These are phyloP conservation scores for Pythium utonaiense DNA, from an alignment of 352 stramenopile genomes.

Conservation along the genomic window DNA sequence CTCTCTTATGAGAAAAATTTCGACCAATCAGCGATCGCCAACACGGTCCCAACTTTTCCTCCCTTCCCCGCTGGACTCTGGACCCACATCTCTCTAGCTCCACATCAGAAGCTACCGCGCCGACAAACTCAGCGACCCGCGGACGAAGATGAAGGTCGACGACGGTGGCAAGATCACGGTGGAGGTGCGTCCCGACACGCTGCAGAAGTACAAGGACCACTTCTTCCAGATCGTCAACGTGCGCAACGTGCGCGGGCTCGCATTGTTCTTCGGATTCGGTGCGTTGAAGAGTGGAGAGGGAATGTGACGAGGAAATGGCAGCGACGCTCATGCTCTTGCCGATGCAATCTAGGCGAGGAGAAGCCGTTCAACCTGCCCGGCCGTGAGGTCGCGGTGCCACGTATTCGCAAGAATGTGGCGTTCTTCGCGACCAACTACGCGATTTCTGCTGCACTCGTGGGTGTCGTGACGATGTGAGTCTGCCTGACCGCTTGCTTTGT, in stretches of 20 bases:
- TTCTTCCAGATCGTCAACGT: conserved; percentile 63
- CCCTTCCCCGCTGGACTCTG: not conserved
- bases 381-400: conserved; percentile 53
- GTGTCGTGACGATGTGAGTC: conserved; percentile 77
- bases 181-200: conserved; percentile 53
- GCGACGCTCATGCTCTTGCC: not conserved
- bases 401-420: conserved; percentile 73
- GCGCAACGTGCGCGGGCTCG: conserved; percentile 74
- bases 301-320: not conserved
- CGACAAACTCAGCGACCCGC: not conserved
- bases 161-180: conserved; percentile 68
- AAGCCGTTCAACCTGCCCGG: conserved; percentile 83
- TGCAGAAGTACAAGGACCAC: conserved; percentile 68
- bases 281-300: not conserved
- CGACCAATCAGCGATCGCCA: conserved; percentile 11
- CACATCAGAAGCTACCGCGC: conserved; percentile 2
- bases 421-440: conserved; percentile 87
- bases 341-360: conserved; percentile 49
- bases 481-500: not conserved
- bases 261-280: conserved; percentile 81
- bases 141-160: conserved; percentile 43
- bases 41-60: conserved; percentile 19
- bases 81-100: not conserved
- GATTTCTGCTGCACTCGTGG: conserved; percentile 68
- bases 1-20: conserved; percentile 14